These are phyloP conservation scores for Trametes coccinea DNA, from an alignment of 768 basidiomycete species.

Conservation along the genomic window DNA sequence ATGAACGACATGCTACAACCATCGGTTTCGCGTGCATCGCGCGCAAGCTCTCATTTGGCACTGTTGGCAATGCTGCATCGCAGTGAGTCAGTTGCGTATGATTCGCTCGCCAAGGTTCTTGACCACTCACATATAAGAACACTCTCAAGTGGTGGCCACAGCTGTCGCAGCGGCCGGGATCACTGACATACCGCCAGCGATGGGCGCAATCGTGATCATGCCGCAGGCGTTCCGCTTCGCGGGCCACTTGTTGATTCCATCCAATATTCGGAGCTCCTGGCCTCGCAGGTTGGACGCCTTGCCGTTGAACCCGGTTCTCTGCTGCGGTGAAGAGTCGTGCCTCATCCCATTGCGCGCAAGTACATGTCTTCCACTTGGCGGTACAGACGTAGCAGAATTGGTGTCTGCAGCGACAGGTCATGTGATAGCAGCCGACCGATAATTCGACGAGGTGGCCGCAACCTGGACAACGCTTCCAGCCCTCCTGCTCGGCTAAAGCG, in stretches of 20 bases:
- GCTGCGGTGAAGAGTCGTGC: constrained; percentile 43
- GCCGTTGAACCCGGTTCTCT: constrained; percentile 43
- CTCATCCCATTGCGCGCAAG: constrained; percentile 68
- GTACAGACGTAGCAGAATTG: constrained; percentile 59
- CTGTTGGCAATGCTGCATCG: constrained; percentile 33
- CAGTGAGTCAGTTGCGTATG: neutral
- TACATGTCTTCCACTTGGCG: constrained; percentile 60
- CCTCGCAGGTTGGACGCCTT: constrained; percentile 12
- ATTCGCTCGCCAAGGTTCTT: too few relatives aligned
- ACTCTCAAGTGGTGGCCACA: constrained; percentile 42
- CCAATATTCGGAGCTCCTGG: neutral
- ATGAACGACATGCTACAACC: constrained; percentile 15
- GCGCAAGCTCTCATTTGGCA: constrained; percentile 40
- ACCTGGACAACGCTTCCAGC: constrained; percentile 44
- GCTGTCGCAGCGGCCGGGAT: constrained; percentile 47
- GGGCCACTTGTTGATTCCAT: constrained; percentile 21
- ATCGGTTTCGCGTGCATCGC: constrained; percentile 40
- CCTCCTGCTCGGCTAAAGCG: constrained; percentile 43
- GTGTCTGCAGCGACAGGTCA: constrained; percentile 42
- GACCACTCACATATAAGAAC: constrained; percentile 50
- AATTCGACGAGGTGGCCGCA: constrained; percentile 35
- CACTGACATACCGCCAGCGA: constrained; percentile 46
- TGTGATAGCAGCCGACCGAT: constrained; percentile 40
- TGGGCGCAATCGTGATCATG: constrained; percentile 55
- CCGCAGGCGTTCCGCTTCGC: constrained; percentile 42